Evolutionary conservation across 2,329 filamentous ascomycete genomes (phyloP).

Genomic region (Diplodia seriata): DNA sequence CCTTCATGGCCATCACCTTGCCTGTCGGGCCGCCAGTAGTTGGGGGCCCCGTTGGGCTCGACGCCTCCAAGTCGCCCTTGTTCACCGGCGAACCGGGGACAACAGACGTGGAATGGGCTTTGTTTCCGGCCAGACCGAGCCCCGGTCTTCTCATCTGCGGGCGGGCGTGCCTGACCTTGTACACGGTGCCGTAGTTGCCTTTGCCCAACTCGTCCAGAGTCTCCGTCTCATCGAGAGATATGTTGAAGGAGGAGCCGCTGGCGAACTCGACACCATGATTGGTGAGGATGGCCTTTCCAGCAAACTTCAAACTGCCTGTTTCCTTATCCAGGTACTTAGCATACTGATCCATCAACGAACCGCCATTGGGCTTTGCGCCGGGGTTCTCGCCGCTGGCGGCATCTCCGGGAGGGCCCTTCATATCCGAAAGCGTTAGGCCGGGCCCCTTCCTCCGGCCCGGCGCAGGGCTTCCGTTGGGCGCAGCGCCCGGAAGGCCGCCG

Average conservation of each 20-base stretch:
- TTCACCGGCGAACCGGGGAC: slow-evolving; percentile 44
- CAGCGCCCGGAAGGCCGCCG: slow-evolving; percentile 57
- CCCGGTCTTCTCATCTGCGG: slow-evolving; percentile 67
- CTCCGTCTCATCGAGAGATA: slow-evolving; percentile 94
- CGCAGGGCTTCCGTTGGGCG: slow-evolving; percentile 46
- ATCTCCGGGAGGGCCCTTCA: slow-evolving; percentile 44
- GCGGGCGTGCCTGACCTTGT: slow-evolving; percentile 89
- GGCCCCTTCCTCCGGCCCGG: slow-evolving; percentile 50
- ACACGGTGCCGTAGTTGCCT: slow-evolving; percentile 97
- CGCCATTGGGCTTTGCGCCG: slow-evolving; percentile 42
- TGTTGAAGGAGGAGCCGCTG: slow-evolving; percentile 86
- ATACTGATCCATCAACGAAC: slow-evolving; percentile 67
- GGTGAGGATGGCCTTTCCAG: slow-evolving; percentile 89
- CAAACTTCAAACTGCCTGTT: slow-evolving; percentile 89
- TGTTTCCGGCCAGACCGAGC: slow-evolving; percentile 66
- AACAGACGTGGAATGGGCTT: slow-evolving; percentile 49
- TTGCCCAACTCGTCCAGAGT: slow-evolving; percentile 93
- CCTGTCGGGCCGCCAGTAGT: slow-evolving; percentile 66
- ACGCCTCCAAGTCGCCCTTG: slow-evolving; percentile 40
- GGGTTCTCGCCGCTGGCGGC: slow-evolving; percentile 38
- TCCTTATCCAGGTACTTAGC: slow-evolving; percentile 89
- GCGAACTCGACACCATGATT: slow-evolving; percentile 91
- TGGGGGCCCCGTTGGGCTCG: slow-evolving; percentile 46
- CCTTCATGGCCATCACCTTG: slow-evolving; percentile 98
- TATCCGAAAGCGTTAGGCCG: slow-evolving; percentile 53